Percentiles rank a stretch among this genome's conserved stretches.
These are phyloP conservation scores for Blastocystis sp. DNA, from an alignment of 352 stramenopile genomes.

Conservation along the genomic window DNA sequence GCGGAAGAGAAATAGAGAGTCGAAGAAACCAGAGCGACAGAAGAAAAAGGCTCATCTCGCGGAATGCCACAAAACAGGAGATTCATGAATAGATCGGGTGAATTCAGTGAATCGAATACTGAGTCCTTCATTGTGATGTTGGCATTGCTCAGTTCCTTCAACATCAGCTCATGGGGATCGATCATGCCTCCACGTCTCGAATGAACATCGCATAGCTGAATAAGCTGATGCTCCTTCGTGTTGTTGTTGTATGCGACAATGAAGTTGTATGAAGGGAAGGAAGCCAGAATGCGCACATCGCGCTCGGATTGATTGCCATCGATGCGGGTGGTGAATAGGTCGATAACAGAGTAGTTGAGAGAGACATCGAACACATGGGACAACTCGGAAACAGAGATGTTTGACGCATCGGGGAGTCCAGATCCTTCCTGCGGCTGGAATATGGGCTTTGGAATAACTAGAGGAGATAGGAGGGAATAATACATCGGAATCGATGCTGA, in stretches of 20 bases:
- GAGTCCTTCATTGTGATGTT: not conserved
- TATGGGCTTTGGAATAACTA: conserved; percentile 32
- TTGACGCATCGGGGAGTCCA: not conserved
- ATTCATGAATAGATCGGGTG: not conserved
- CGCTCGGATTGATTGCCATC: not conserved
- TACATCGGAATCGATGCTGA: conserved; percentile 37
- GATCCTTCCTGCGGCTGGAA: conserved; percentile 12
- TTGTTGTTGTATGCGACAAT: conserved; percentile 9
- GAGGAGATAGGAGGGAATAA: conserved; percentile 41
- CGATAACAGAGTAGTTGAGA: conserved; percentile 25
- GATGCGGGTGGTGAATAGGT: conserved; percentile 43
- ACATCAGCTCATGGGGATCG: not conserved
- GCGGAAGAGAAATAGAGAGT: too few relatives aligned
- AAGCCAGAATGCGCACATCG: conserved; percentile 11
- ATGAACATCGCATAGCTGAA: not conserved
- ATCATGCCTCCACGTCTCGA: not conserved
- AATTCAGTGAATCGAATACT: conserved; percentile 8
- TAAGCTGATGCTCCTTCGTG: not conserved
- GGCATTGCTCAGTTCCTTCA: not conserved
- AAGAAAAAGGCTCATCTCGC: not conserved
- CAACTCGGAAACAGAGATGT: not conserved
- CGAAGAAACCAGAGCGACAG: too few relatives aligned
- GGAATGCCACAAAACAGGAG: conserved; percentile 1
- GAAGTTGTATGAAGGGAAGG: not conserved
- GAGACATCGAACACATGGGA: not conserved